Base-by-base conservation (phyloP, 352 stramenopile species). In the Blastocystis sp. region DNA sequence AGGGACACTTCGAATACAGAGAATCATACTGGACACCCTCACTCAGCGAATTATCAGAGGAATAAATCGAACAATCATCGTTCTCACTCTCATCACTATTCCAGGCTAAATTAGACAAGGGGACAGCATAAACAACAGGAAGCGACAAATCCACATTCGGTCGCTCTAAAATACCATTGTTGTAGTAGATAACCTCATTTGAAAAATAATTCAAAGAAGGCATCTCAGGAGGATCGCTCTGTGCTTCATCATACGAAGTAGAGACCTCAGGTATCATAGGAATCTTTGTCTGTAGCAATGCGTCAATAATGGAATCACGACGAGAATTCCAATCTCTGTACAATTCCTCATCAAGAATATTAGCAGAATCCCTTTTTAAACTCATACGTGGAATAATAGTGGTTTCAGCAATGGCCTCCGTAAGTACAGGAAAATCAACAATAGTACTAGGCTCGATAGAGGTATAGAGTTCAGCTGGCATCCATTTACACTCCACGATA, bases 121-220 rank as follows among this genome's bases (percentile, higher is more conserved):
- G 9, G 13, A 73, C 41, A 62, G 2, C 7, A 34, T n/a, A n/a
- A 0, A 53, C 20, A 20, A 64, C 7, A 9, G 50, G 73, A 39
- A 69, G 18, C 34, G 73, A 4, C 26, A 43, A 5, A 9, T 55
- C 37, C n/a, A 56, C 55, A 5, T 63, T 41, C 7, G 29, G 50
- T 37, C 50, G 47, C 37, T 63, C 50, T 11, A 64, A 53, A 15
- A 68, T 23, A 6, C 73, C 53, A 50, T 64, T 69, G 53, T 84
- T 64, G 56, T 84, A 84, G 47, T 47, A 84, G 15, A 84, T 41
- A 64, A 84, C 26, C 37, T 68, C 73, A 43, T 84, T 84, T 18
- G 73, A 84, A 47, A 84, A 84, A 45, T 54, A 84, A 11, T 84
- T 53, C 11, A 84, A 15, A 26, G 53, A n/a, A 3, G 73, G 73